These are phyloP conservation scores for Auxenochlorella pyrenoidosa DNA, from an alignment of 139 green algal genomes.

Conservation along the genomic window DNA sequence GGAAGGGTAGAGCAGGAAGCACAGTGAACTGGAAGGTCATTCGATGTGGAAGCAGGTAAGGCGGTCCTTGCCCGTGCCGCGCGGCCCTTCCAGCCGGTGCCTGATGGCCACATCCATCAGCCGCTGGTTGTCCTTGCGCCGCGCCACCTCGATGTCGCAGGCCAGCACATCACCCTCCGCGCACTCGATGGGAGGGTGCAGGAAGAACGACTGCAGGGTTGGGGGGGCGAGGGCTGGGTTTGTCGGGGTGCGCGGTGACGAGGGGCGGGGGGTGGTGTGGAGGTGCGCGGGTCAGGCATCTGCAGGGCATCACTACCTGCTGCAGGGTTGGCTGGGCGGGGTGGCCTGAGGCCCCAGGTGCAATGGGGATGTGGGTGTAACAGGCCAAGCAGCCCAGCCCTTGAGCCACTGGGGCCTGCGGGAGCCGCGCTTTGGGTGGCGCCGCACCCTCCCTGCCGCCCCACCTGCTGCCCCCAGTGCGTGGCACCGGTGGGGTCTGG, in stretches of 20 bases:
- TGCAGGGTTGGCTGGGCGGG: no score
- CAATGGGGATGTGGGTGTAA: no score
- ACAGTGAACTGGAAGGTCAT: background rate
- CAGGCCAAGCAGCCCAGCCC: no score
- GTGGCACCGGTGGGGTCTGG: slow-evolving; percentile 88
- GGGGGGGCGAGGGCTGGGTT: background rate
- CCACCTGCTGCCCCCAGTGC: slow-evolving; percentile 93
- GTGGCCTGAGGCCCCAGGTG: no score
- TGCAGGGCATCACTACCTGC: no score
- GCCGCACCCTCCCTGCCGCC: background rate
- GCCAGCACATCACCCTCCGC: slow-evolving; percentile 63
- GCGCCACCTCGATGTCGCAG: slow-evolving; percentile 55
- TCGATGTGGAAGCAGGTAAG: slow-evolving; percentile 30
- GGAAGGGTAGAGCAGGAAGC: no score
- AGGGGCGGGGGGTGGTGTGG: background rate
- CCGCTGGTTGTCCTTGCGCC: slow-evolving; percentile 32
- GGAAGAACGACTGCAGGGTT: slow-evolving; percentile 75
- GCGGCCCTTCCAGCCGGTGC: slow-evolving; percentile 38
- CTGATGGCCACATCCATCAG: slow-evolving; percentile 76
- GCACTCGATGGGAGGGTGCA: slow-evolving; percentile 82
- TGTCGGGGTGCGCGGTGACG: background rate
- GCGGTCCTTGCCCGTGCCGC: slow-evolving; percentile 17
- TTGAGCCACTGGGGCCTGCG: no score
- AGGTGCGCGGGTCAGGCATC: background rate
- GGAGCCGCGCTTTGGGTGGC: no score